Conservation (phyloP, 179 eudicot species). For the Amaranthus tricolor region DNA sequence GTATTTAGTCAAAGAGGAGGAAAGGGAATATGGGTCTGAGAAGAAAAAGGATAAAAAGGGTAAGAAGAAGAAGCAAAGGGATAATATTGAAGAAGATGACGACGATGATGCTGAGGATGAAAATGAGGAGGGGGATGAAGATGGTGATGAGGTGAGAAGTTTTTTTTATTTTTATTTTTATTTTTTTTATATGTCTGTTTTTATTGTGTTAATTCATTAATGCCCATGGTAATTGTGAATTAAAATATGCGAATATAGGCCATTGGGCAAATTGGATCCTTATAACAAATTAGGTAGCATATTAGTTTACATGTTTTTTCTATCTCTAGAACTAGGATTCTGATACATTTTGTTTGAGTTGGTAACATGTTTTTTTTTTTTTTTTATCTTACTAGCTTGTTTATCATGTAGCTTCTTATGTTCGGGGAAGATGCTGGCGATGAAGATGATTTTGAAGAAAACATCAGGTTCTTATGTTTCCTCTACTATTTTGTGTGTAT, state of each 20-base stretch:
- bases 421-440: constrained; percentile 50
- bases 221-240: not conserved
- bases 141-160: constrained; percentile 37
- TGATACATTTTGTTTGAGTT: not conserved
- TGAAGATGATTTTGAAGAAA: constrained; percentile 39
- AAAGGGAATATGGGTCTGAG: constrained; percentile 51
- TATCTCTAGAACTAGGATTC: no score
- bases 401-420: constrained; percentile 55
- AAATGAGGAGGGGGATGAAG: constrained; percentile 36
- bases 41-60: constrained; percentile 25
- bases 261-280: not conserved
- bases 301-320: no score
- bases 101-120: constrained; percentile 37
- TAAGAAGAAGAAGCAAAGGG: constrained; percentile 30
- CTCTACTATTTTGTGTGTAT: not conserved
- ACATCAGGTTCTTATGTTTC: constrained; percentile 45
- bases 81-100: constrained; percentile 27
- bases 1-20: constrained; percentile 58
- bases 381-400: constrained; percentile 13
- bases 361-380: not conserved
- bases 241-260: not conserved
- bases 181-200: not conserved
- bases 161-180: not conserved
- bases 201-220: not conserved
- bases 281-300: no score